Evolutionary conservation across 441 rosid genomes (phyloP).

Genomic region (Omphalea diandra): DNA sequence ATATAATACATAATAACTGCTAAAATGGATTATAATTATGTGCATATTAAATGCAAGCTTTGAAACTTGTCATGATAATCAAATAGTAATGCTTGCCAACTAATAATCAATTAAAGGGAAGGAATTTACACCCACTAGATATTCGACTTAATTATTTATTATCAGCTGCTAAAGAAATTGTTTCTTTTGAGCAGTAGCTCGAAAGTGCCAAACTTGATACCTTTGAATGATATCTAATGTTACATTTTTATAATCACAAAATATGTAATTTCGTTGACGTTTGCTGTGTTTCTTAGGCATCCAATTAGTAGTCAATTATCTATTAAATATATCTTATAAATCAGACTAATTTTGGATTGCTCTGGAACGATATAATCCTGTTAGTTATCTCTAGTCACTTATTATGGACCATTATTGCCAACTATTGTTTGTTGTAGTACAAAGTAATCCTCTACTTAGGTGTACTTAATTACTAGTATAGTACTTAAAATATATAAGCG

Average conservation of each 20-base stretch:
- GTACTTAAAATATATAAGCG: too few species aligned
- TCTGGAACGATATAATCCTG: not conserved
- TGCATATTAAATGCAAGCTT: not conserved
- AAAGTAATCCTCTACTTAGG: too few species aligned
- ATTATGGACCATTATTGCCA: too few species aligned
- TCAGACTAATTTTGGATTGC: not conserved
- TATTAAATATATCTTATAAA: not conserved
- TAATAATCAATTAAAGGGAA: not conserved
- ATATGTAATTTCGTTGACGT: not conserved
- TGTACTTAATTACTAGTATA: too few species aligned
- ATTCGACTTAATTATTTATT: not conserved
- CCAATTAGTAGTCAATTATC: not conserved
- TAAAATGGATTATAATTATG: not conserved
- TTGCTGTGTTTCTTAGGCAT: not conserved
- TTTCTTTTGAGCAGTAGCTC: conserved; percentile 22
- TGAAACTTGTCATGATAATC: not conserved
- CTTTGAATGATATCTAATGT: conserved; percentile 32
- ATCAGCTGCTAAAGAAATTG: not conserved
- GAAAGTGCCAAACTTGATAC: conserved; percentile 34
- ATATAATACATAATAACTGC: not conserved
- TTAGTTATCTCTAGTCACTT: too few species aligned
- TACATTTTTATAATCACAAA: not conserved
- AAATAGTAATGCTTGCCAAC: conserved; percentile 8
- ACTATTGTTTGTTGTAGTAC: too few species aligned
- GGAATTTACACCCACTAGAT: conserved; percentile 3